Evolutionary conservation across 176 grass and related monocot genomes (phyloP).

Genomic region (Rhynchospora tenuis): DNA sequence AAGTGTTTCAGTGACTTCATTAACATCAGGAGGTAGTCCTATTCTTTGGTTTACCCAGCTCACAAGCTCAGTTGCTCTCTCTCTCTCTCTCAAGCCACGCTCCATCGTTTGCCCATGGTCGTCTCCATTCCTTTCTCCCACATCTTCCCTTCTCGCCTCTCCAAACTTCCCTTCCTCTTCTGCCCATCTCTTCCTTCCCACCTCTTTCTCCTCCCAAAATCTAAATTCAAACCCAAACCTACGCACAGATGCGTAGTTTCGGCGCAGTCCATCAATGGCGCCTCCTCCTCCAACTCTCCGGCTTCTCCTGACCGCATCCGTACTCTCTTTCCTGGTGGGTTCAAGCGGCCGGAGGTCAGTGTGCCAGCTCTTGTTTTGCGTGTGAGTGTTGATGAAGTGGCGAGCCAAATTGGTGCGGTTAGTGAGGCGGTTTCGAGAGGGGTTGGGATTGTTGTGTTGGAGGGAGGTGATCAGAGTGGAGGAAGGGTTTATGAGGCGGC

Average conservation of each 20-base stretch:
- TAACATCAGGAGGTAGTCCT: too few species aligned
- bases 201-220: not conserved
- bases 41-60: too few species aligned
- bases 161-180: slow-evolving; percentile 22
- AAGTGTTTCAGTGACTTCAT: too few species aligned
- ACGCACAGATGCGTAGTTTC: not conserved
- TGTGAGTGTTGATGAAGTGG: slow-evolving; percentile 45
- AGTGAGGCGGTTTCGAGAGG: slow-evolving; percentile 42
- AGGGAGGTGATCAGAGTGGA: slow-evolving; percentile 56
- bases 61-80: not conserved
- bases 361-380: slow-evolving; percentile 68
- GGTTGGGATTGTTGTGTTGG: slow-evolving; percentile 74
- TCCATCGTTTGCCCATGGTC: slow-evolving; percentile 11
- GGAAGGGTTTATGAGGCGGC: slow-evolving; percentile 82
- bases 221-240: not conserved
- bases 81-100: slow-evolving; percentile 16
- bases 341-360: slow-evolving; percentile 82
- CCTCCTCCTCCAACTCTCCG: slow-evolving; percentile 18
- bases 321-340: slow-evolving; percentile 82
- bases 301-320: slow-evolving; percentile 39
- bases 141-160: slow-evolving; percentile 34
- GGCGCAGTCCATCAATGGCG: not conserved
- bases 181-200: slow-evolving; percentile 18
- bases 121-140: not conserved
- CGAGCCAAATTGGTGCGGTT: slow-evolving; percentile 33